These are phyloP conservation scores for Lentinus tigrinus DNA, from an alignment of 768 basidiomycete genomes.

Conservation along the genomic window DNA sequence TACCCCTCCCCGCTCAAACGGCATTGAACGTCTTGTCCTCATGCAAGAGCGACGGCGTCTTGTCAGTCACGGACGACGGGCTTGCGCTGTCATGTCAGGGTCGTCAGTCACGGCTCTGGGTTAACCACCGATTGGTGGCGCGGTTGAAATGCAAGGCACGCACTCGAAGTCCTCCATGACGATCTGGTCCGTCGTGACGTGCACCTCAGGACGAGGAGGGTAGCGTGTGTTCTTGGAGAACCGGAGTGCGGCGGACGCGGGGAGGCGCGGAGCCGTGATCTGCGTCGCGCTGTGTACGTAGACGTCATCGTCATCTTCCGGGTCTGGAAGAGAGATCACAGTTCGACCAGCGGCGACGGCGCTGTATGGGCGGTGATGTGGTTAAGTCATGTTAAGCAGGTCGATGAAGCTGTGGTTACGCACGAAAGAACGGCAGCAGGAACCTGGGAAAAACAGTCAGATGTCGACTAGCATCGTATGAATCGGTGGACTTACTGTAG, in stretches of 20 bases:
- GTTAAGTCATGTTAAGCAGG: background rate
- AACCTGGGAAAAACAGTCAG: slow-evolving; percentile 35
- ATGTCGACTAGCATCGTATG: background rate
- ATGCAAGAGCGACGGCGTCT: slow-evolving; percentile 6
- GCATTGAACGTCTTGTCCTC: slow-evolving; percentile 3
- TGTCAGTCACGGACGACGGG: slow-evolving; percentile 9
- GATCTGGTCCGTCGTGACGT: slow-evolving; percentile 60
- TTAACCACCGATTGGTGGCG: background rate
- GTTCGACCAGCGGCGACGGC: slow-evolving; percentile 66
- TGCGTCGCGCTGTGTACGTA: slow-evolving; percentile 24
- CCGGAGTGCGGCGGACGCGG: background rate
- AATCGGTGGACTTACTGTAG: slow-evolving; percentile 35
- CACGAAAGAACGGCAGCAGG: slow-evolving; percentile 70
- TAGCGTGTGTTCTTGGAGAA: slow-evolving; percentile 13
- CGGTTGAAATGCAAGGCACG: background rate
- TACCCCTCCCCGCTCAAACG: too few relatives aligned
- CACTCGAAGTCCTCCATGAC: slow-evolving; percentile 52
- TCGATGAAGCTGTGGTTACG: slow-evolving; percentile 9
- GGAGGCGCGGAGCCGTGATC: slow-evolving; percentile 1
- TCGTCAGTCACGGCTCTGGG: background rate
- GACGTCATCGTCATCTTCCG: slow-evolving; percentile 34
- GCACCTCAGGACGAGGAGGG: slow-evolving; percentile 43
- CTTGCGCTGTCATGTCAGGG: background rate
- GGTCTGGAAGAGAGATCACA: slow-evolving; percentile 65
- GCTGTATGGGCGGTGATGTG: slow-evolving; percentile 16